Evolutionary conservation across 306 rosid genomes (phyloP).

Genomic region (Medicago lupulina): DNA sequence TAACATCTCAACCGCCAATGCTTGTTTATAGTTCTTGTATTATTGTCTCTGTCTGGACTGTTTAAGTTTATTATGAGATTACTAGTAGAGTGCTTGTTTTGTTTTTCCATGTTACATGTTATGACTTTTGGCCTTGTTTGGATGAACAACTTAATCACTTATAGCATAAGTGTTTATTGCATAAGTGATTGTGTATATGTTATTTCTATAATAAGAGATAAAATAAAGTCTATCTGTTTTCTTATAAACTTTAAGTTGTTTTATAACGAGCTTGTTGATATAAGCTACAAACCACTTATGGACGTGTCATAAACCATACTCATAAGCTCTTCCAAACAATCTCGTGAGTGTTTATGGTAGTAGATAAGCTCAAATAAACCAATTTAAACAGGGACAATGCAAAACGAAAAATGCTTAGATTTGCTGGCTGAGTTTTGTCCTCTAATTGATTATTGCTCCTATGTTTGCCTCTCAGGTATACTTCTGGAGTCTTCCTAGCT

Average conservation of each 20-base stretch:
- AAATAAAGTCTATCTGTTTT: not conserved
- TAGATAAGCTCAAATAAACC: not conserved
- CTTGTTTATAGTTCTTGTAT: not conserved
- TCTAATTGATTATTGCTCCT: slow-evolving; percentile 8
- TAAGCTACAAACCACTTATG: not conserved
- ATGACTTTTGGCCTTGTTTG: not conserved
- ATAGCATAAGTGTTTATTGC: not conserved
- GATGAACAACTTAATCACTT: not conserved
- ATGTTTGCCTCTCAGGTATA: slow-evolving; percentile 66
- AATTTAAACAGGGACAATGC: not conserved
- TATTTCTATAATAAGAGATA: not conserved
- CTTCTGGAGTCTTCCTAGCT: slow-evolving; percentile 98
- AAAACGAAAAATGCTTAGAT: slow-evolving; percentile 14
- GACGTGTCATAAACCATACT: not conserved
- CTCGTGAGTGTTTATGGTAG: not conserved
- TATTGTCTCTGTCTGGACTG: not conserved
- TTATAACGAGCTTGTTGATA: not conserved
- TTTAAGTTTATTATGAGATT: not conserved
- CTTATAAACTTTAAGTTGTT: not conserved
- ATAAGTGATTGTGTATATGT: not conserved
- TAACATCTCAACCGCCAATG: slow-evolving; percentile 12
- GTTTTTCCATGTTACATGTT: not conserved
- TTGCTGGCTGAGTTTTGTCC: not conserved
- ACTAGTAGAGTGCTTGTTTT: slow-evolving; percentile 12
- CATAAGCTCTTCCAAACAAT: not conserved